These are phyloP conservation scores for Gleditsia sinensis DNA, from an alignment of 306 rosid genomes.

Conservation along the genomic window DNA sequence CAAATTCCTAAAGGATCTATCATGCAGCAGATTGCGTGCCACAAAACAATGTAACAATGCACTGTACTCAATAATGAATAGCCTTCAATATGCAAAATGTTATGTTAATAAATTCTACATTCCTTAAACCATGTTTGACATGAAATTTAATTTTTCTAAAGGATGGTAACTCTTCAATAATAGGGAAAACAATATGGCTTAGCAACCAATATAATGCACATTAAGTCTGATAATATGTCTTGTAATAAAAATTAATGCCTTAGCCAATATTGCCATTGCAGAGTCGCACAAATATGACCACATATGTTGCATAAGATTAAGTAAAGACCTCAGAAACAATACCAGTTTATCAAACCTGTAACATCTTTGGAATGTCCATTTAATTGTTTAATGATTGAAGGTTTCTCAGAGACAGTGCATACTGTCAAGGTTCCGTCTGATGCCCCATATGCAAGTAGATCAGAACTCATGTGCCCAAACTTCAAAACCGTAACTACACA, in stretches of 20 bases:
- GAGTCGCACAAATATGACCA: background rate
- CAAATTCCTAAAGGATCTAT: background rate
- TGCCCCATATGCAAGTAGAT: constrained; percentile 94
- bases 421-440: constrained; percentile 96
- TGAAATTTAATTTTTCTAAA: background rate
- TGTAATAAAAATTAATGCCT: constrained; percentile 12
- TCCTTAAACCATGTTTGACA: constrained; percentile 6
- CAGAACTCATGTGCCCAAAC: constrained; percentile 99
- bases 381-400: constrained; percentile 73
- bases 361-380: constrained; percentile 91
- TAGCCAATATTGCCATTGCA: constrained; percentile 11
- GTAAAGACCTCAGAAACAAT: constrained; percentile 51
- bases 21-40: background rate
- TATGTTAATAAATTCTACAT: background rate
- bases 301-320: constrained; percentile 27
- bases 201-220: constrained; percentile 4
- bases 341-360: constrained; percentile 83
- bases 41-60: constrained; percentile 1
- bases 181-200: background rate
- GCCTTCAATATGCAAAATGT: constrained; percentile 7
- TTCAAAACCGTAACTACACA: constrained; percentile 87
- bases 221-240: background rate
- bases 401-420: constrained; percentile 82
- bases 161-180: constrained; percentile 19
- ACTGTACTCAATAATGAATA: background rate